Base-by-base conservation (phyloP, 495 filamentous ascomycete species). In the Penicillium soppii region DNA sequence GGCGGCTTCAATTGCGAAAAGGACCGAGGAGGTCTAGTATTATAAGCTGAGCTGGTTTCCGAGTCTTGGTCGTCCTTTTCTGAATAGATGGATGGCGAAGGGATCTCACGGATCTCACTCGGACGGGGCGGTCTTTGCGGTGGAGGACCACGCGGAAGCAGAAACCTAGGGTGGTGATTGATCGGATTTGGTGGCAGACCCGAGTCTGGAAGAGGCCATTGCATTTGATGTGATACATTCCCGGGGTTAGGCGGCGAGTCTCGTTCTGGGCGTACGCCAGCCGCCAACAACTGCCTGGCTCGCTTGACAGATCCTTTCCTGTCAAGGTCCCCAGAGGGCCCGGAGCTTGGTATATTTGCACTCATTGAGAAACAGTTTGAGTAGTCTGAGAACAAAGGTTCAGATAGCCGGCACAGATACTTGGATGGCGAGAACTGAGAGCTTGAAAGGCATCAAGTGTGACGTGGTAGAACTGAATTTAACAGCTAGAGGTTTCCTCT, bases 61-160 rank as follows among this genome's bases (percentile, higher is more conserved):
- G 64, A 37, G 78, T 80, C 35, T 70, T 81, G 43, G 72, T 82
- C 35, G 80, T 81, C 64, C 70, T 70, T 58, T 73, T 83, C 54
- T 4, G 71, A 72, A 42, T 74, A 74, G 10, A 72, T 56, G 27
- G 69, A 71, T 16, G 68, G 69, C 17, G 71, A 74, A 23, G 65
- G 71, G n/a, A n/a, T n/a, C n/a, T n/a, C n/a, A 19, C 53, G 54
- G 3, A 56, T 36, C 17, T 62, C 62, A 47, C 63, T 67, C 2
- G 86, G 87, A 33, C 84, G 79, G 29, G 82, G 82, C 19, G 88
- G 88, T 53, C 87, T 77, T 65, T 82, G 81, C 9, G 87, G 87
- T 35, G 85, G 79, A 55, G 80, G 77, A 25, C 80, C 80, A 50
- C 75, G 70, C 7, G 78, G 77, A 4, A 63, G 58, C 21, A 76